Base-by-base conservation (phyloP, 306 rosid genomes). In the Spatholobus suberectus region DNA sequence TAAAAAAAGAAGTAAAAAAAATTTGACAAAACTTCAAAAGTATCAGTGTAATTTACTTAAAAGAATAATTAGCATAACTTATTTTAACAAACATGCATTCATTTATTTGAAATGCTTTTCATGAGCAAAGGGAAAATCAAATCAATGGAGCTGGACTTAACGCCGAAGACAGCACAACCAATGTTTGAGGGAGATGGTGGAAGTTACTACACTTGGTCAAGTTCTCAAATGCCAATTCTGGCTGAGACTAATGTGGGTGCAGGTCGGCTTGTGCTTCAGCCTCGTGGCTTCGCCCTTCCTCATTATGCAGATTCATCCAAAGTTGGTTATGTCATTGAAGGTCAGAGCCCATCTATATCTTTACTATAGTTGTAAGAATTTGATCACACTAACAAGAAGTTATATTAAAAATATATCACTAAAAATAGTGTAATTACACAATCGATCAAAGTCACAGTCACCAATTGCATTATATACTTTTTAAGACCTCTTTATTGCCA, bases 231-330 rank as follows among this genome's bases (percentile, higher is more conserved):
- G 68, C 90, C 91, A 3, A 1, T 79, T 44, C 80, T 91, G 20
- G 85, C 82, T 8, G 47, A 77, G 32, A 23, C 37, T 55, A 82
- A 86, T 8, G 86, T 90, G 3, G 92, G 87, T 38, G 96, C 91
- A 18, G 90, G 92, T 44, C 81, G 59, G 0, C 87, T 93, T 55
- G 46, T 80, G 44, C 88, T 93, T 69, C 74, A 73, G 18, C 92
- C 94, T 20, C 59, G 41, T 12, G 97, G 94, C 23, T 90, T 93
- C 44, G 93, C 93, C 67, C 89, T 93, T 84, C 97, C 96, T 76
- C 96, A 91, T 47, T 87, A 90, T 72, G 80, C 89, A 0, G 94
- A 91, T 83, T 74, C 85, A 40, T 20, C 88, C 14, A 93, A 93
- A 84, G 0, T 93, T 0, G 91, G 94, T 4, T 85, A 73, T 44